Conservation (phyloP, 495 filamentous ascomycete genomes). For the Aspergillus nanangensis region DNA sequence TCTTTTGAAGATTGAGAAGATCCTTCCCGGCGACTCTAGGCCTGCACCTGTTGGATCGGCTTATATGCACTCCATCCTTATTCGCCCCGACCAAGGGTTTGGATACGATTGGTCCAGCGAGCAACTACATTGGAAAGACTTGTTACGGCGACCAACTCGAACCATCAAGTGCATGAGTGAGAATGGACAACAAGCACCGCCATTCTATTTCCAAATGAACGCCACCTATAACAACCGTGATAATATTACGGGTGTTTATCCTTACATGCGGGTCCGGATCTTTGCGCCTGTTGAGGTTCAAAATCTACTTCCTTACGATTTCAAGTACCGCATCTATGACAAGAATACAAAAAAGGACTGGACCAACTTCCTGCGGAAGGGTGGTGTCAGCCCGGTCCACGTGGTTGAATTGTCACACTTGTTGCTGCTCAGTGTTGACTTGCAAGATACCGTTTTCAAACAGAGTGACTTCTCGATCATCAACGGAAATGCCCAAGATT, state of each 20-base stretch:
- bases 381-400: conserved; percentile 93
- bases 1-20: conserved; percentile 95
- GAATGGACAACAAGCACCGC: conserved; percentile 66
- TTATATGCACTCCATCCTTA: conserved; percentile 82
- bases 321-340: conserved; percentile 98
- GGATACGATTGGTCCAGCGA: conserved; percentile 93
- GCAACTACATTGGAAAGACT: conserved; percentile 84
- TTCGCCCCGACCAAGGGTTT: conserved; percentile 94
- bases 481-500: conserved; percentile 86
- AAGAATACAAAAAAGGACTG: conserved; percentile 97
- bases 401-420: conserved; percentile 94
- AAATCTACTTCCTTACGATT: conserved; percentile 93
- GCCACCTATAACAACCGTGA: conserved; percentile 76
- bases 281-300: conserved; percentile 91
- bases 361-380: conserved; percentile 96
- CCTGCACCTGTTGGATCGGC: conserved; percentile 91
- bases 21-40: conserved; percentile 84
- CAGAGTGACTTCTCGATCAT: conserved; percentile 95
- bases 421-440: conserved; percentile 83
- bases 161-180: conserved; percentile 86
- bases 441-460: conserved; percentile 94
- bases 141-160: conserved; percentile 75
- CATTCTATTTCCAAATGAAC: conserved; percentile 95
- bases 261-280: conserved; percentile 88
- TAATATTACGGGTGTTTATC: conserved; percentile 76